Evolutionary conservation across 768 basidiomycete species (phyloP).

Genomic region (Suillus subaureus): DNA sequence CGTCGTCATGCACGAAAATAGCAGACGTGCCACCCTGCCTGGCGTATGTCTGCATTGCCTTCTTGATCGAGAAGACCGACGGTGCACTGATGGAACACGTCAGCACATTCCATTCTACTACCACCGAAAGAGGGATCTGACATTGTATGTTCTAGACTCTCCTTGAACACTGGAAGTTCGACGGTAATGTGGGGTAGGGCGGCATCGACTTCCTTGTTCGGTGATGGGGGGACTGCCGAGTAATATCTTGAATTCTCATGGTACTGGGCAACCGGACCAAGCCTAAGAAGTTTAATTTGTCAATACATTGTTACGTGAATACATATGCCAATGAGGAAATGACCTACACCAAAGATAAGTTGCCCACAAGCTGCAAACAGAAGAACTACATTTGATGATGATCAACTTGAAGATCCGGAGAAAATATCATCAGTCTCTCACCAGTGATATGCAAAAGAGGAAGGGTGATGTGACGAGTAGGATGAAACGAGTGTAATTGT

Average conservation of each 20-base stretch:
- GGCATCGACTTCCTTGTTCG: conserved; percentile 63
- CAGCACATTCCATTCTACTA: conserved; percentile 14
- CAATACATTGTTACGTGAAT: conserved; percentile 1
- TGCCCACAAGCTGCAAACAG: conserved; percentile 66
- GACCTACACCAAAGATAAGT: conserved; percentile 61
- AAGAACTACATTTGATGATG: conserved; percentile 61
- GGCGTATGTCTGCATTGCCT: conserved; percentile 90
- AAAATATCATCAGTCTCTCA: conserved; percentile 35
- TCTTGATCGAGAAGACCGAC: conserved; percentile 76
- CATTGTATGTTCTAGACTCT: conserved; percentile 81
- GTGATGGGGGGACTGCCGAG: conserved; percentile 63
- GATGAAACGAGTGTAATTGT: conserved; percentile 59
- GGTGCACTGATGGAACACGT: conserved; percentile 50
- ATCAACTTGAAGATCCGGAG: conserved; percentile 14
- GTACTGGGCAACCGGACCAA: conserved; percentile 85
- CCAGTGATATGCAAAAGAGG: conserved; percentile 74
- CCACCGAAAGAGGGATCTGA: conserved; percentile 35
- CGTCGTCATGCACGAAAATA: conserved; percentile 85
- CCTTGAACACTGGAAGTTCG: conserved; percentile 88
- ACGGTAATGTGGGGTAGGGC: conserved; percentile 75
- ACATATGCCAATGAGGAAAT: conserved; percentile 7
- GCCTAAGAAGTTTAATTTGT: conserved; percentile 34
- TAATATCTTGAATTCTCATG: conserved; percentile 85
- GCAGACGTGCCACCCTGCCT: conserved; percentile 83
- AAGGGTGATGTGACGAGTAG: conserved; percentile 68